Evolutionary conservation across 176 grass and related monocot genomes (phyloP), one percentile per base, ranked within the genome.

Genomic region (Pharus latifolius): DNA sequence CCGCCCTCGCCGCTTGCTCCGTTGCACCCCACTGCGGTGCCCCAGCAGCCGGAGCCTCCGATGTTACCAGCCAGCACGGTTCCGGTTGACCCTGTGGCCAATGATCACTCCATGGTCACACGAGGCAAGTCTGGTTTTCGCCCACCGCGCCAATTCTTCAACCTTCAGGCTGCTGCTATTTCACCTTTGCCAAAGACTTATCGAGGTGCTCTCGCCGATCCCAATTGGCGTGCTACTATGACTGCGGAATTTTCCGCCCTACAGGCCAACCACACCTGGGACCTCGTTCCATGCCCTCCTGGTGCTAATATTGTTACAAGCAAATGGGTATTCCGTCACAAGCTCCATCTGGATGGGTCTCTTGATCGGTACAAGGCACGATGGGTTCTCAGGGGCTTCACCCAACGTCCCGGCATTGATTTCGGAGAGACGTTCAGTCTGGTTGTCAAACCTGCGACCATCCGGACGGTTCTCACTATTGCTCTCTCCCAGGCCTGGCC

Each of bases 81-180:
- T n/a, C n/a, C n/a, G n/a, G n/a, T n/a, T n/a, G n/a, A n/a, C n/a
- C n/a, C n/a, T 1, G 14, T 1, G 10, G 4, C 0, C 32, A 63
- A 1, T 18, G 38, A 1, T 33, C 58, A 0, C 12, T 16, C 3
- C 9, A 34, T 16, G 1, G 7, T 3, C 10, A 18, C 38, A 2
- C 12, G 17, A 0, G 58, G 38, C 0, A 29, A 63, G 8, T 3
- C 38, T 1, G 58, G 32, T 0, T 14, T 33, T 16, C 3, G n/a
- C 10, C 19, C 0, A 7, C 0, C 0, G 3, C 1, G 26, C 17
- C 2, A n/a, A n/a, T n/a, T n/a, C n/a, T n/a, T n/a, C n/a, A n/a
- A n/a, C n/a, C n/a, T n/a, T n/a, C n/a, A n/a, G n/a, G n/a, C n/a
- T n/a, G n/a, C n/a, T n/a, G n/a, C n/a, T n/a, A n/a, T n/a, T n/a